Base-by-base conservation (phyloP, 2,329 filamentous ascomycete genomes). In the Pseudonectria foliicola region DNA sequence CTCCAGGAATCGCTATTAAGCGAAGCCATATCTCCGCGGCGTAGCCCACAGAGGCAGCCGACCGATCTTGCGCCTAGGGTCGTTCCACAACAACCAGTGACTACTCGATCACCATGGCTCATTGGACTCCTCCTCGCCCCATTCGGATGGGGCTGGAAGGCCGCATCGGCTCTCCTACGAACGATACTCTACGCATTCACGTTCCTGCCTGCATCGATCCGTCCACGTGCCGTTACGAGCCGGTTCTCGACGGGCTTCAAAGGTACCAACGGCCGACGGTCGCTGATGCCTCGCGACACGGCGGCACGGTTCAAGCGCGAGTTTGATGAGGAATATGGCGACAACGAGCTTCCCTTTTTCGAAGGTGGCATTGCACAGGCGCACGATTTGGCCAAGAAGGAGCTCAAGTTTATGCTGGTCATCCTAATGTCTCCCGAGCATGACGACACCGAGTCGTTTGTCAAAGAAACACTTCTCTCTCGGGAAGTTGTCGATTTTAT, bases 331-430 rank as follows among this genome's bases (percentile, higher is more conserved):
- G 86, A 94, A 51, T 92, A 95, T 54, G 88, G 87, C 0, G 63
- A 70, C 13, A 75, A 79, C 31, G 69, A 68, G 4, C 63, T 96
- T 4, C 80, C 83, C 0, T 95, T 93, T 59, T 80, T 82, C 47
- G 89, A 95, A 54, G 84, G 83, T 33, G 88, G 90, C 4, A 92
- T 96, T 55, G 89, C 93, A 5, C 85, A 94, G 61, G 88, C 89
- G 0, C 77, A 95, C 43, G 92, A 98, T 54, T 64, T 82, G 25
- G 88, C 90, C 6, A 95, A 96, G 66, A 81, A 80, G 48, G 87
- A 96, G 25, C 72, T 95, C 36, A 93, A 93, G 56, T 95, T 93
- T 55, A 68, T 98, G 11, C 63, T 96, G n/a, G 82, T 95, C 12
- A 67, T 96, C 5, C 73, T 98, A 12, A 66, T 95, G 34, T 93